phyloP scores from a whole-genome alignment of 345 rosid species.

The Alliaria petiolata region DNA sequence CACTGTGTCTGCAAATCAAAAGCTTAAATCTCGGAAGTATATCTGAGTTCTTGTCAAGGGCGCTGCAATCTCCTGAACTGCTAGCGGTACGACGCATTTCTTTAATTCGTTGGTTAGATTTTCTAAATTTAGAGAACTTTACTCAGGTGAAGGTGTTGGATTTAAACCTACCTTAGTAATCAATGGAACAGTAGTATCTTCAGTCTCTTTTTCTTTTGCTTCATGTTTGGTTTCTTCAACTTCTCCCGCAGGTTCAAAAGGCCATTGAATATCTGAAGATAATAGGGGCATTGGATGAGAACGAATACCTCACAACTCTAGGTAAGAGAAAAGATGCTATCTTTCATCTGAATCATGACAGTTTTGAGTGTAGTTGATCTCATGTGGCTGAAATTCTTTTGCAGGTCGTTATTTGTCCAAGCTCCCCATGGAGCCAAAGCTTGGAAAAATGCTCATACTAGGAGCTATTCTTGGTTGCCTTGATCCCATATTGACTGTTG shows the following conservation, averaged over 20 bases:
- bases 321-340: constrained; percentile 38
- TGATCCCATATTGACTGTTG: constrained; percentile 81
- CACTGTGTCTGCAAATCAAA: constrained; percentile 90
- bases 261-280: constrained; percentile 82
- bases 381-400: constrained; percentile 22
- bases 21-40: constrained; percentile 82
- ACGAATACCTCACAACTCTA: constrained; percentile 69
- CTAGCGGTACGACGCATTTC: constrained; percentile 54
- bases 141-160: neutral
- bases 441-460: constrained; percentile 87
- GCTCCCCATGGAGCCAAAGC: constrained; percentile 98
- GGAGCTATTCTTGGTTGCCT: constrained; percentile 84
- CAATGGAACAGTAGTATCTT: neutral
- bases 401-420: constrained; percentile 74
- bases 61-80: constrained; percentile 85
- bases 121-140: neutral
- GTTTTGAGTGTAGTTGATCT: constrained; percentile 20
- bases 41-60: constrained; percentile 73
- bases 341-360: constrained; percentile 5
- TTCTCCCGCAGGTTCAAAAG: constrained; percentile 70
- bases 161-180: neutral
- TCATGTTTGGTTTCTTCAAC: constrained; percentile 4
- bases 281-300: constrained; percentile 83
- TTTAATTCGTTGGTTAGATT: neutral
- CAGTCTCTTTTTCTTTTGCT: constrained; percentile 2